Evolutionary conservation across 2,329 filamentous ascomycete species (phyloP).

Genomic region (Herpotrichia juniperi): DNA sequence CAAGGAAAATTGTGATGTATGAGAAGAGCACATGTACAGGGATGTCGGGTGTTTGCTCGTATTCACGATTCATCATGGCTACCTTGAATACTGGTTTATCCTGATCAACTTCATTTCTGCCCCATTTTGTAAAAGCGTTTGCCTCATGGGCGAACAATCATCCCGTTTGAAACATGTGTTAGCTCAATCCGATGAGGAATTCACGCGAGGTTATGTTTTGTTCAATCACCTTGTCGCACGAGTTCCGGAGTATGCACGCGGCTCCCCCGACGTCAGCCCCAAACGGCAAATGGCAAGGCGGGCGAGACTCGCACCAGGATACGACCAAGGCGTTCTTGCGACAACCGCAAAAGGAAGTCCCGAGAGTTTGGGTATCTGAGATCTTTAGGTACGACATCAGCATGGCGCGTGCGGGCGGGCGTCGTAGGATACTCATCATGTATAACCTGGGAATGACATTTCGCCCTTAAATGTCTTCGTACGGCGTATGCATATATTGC

Average conservation of each 20-base stretch:
- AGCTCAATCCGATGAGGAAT: neutral
- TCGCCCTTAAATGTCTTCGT: no score
- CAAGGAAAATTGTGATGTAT: neutral
- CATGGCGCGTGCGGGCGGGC: neutral
- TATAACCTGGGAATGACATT: neutral
- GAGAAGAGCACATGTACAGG: neutral
- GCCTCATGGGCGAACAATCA: neutral
- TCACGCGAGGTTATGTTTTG: neutral
- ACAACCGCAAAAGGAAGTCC: neutral
- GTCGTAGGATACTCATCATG: neutral
- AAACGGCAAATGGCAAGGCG: slow-evolving; percentile 11
- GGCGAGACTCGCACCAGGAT: neutral
- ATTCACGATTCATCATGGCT: neutral
- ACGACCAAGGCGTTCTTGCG: neutral
- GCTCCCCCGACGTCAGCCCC: slow-evolving; percentile 8
- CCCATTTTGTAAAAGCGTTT: no score
- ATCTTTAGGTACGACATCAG: neutral
- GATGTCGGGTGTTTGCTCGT: neutral
- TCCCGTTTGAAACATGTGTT: neutral
- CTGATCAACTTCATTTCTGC: no score
- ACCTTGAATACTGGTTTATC: neutral
- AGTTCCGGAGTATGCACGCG: slow-evolving; percentile 1
- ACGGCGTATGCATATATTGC: neutral
- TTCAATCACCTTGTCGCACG: neutral
- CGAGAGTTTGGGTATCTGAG: neutral